These are phyloP conservation scores for Nicotiana tomentosiformis DNA, from an alignment of 257 asterid species.

Conservation along the genomic window DNA sequence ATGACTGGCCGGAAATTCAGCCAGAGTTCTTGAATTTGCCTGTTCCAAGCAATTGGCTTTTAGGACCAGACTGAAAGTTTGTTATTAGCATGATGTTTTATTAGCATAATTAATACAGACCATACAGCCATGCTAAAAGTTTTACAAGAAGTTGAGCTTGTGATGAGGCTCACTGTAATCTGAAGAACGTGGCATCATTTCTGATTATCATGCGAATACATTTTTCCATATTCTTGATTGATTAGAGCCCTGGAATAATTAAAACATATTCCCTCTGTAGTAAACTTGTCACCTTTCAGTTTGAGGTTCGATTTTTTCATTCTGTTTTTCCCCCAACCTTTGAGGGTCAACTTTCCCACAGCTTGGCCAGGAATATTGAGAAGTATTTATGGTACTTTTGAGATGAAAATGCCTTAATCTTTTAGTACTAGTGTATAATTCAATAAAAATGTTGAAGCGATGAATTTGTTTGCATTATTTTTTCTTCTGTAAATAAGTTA, in stretches of 20 bases:
- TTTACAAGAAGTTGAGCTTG: neutral
- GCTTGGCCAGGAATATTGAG: neutral
- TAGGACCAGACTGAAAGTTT: no score
- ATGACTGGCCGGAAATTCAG: constrained; percentile 67
- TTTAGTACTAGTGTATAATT: neutral
- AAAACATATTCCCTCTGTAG: neutral
- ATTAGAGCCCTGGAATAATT: neutral
- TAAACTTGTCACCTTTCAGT: neutral
- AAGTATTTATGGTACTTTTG: neutral
- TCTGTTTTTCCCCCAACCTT: neutral
- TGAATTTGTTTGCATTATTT: neutral
- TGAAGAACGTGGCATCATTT: neutral
- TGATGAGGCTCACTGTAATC: neutral
- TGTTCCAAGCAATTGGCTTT: constrained; percentile 4
- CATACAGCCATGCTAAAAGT: neutral
- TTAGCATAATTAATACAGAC: neutral
- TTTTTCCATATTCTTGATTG: neutral
- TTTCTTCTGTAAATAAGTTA: neutral
- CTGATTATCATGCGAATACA: neutral
- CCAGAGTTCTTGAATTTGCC: constrained; percentile 25
- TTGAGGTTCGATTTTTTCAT: neutral
- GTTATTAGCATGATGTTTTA: neutral
- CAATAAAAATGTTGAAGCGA: neutral
- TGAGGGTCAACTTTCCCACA: neutral
- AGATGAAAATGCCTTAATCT: neutral